Evolutionary conservation across 1,284 basidiomycete species (phyloP).

Genomic region (Ceratobasidium theobromae): DNA sequence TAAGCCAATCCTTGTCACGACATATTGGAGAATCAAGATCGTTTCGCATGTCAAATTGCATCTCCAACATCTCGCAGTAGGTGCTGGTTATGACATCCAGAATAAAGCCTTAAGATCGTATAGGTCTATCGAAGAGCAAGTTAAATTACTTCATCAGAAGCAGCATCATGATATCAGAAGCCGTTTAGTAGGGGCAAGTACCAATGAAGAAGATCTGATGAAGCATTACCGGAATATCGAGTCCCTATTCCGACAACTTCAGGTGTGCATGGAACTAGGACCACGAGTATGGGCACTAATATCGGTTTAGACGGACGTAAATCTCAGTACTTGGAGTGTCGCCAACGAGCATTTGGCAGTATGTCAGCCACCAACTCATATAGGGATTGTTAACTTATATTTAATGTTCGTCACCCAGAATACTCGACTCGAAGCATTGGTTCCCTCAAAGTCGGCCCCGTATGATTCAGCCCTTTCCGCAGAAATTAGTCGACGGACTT

Average conservation of each 20-base stretch:
- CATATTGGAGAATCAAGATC: too few species aligned
- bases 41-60: too few species aligned
- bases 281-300: neutral
- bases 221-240: neutral
- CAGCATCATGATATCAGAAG: neutral
- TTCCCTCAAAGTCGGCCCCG: neutral
- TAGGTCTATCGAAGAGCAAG: neutral
- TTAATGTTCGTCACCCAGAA: neutral
- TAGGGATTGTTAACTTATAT: too few species aligned
- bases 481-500: slow-evolving; percentile 21
- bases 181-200: neutral
- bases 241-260: neutral
- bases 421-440: neutral
- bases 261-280: neutral
- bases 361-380: too few species aligned
- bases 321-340: neutral
- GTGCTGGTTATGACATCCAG: too few species aligned
- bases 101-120: too few species aligned
- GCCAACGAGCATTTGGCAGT: neutral
- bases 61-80: too few species aligned
- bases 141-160: neutral
- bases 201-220: neutral
- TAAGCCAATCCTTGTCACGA: too few species aligned
- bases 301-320: neutral
- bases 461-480: neutral